Evolutionary conservation across 2,329 filamentous ascomycete species (phyloP), one percentile per base, ranked within the genome.

Genomic region (Bipolaris oryzae): DNA sequence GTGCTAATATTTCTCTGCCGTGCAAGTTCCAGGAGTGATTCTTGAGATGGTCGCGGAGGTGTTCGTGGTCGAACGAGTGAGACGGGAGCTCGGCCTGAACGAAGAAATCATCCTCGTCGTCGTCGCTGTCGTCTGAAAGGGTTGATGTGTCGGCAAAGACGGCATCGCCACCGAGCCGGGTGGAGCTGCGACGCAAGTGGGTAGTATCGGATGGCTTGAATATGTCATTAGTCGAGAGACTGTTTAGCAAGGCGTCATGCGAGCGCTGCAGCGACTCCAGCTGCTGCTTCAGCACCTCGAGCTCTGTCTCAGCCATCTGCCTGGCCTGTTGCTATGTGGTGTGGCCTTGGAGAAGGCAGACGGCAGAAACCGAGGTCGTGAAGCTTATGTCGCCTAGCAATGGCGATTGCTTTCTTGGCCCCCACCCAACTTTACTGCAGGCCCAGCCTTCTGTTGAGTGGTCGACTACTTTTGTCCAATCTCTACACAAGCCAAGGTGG

Each of bases 21-120:
- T 76, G 71, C 39, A 77, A 68, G 43, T 75, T 74, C 75, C 79
- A 82, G 18, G 71, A 58, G 57, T 81, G 76, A 15, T 62, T 76
- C 58, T 73, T 77, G 38, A 82, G 61, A 63, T 83, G 80, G 7
- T 77, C 67, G 18, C 79, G 73, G 16, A 83, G 62, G 60, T 78
- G 74, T 50, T 80, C 78, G 48, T 80, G 75, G 41, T 79, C 73
- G 57, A 77, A 79, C 4, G 67, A 73, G 38, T 76, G 74, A 0
- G 73, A 56, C 2, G 76, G 72, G 18, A 83, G 63, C 15, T 76
- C 69, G 15, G 68, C 66, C 58, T 79, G 78, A 4, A 80, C 74
- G 43, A 73, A 75, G 55, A 64, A 74, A 7, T 73, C 72, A 42
- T 74, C 71, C 50, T 76, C 74, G 7, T 73, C 72, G 10, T 74